Base-by-base conservation (phyloP, 176 grass and related monocot genomes). In the Musa schizocarpa region DNA sequence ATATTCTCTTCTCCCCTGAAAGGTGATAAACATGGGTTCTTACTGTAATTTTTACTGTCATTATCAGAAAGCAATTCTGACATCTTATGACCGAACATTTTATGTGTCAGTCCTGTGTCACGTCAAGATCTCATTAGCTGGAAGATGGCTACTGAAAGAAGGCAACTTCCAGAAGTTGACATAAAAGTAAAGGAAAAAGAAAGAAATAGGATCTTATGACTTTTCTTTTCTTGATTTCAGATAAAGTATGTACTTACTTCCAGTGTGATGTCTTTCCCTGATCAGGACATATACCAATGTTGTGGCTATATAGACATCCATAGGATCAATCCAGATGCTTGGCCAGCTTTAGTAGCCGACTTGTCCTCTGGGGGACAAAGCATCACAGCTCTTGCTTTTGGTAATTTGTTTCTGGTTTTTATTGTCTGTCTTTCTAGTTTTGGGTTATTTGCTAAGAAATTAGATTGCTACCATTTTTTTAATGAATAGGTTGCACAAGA, bases 81-180 rank as follows among this genome's bases (percentile, higher is more conserved):
- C 68, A 48, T 53, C 34, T 43, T 75, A 21, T 79, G 17, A 67
- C 9, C 16, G 19, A 71, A 51, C 68, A 11, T 51, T 11, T 71
- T 71, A 80, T 61, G 19, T 75, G 79, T 73, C 77, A 97, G 93
- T 76, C 83, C 83, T 23, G 78, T 97, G 73, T 97, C 93, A 77
- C 89, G 93, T n/a, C 93, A 93, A 87, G 93, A 92, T 83, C 93
- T 97, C 26, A 77, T 97, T 52, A 88, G 83, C 79, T 97, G 93
- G 90, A 96, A 92, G 82, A 96, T 96, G 90, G 87, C 83, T 84
- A 74, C 90, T 65, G 90, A 96, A 71, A 92, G 83, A 82, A 85
- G 74, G 52, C 74, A 88, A 69, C 71, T 90, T 66, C 87, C 87
- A 86, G 81, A 90, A 88, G 80, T 90, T 72, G 87, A 96, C 82